phyloP scores from a whole-genome alignment of 306 rosid genomes.

The Begonia peltatifolia region DNA sequence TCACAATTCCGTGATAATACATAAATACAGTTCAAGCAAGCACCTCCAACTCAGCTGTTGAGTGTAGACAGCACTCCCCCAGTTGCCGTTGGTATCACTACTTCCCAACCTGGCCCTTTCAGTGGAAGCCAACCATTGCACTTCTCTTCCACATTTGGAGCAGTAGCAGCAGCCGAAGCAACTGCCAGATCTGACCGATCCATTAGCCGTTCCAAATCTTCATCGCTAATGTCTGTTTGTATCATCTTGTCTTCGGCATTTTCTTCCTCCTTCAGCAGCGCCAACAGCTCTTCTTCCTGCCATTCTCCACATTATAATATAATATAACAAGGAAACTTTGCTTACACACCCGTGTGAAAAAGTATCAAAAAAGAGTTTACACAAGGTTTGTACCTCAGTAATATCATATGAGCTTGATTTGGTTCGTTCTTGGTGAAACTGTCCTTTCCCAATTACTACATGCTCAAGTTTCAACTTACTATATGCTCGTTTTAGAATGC shows the following conservation, averaged over 20 bases:
- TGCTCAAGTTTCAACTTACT: constrained; percentile 97
- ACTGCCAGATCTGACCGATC: constrained; percentile 68
- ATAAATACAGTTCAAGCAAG: no score
- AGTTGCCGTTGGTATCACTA: constrained; percentile 56
- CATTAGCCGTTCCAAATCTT: constrained; percentile 56
- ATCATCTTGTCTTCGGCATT: constrained; percentile 70
- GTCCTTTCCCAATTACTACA: constrained; percentile 86
- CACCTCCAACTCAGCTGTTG: constrained; percentile 24
- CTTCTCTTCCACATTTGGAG: constrained; percentile 1
- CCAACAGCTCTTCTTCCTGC: constrained; percentile 39
- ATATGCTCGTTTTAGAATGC: constrained; percentile 84
- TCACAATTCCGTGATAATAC: neutral
- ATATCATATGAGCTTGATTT: constrained; percentile 16
- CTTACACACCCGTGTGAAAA: no score
- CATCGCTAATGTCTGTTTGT: constrained; percentile 54
- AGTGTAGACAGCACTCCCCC: constrained; percentile 89
- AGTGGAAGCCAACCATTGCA: constrained; percentile 15
- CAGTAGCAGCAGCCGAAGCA: constrained; percentile 1
- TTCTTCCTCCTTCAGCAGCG: constrained; percentile 61
- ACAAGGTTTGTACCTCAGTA: constrained; percentile 28
- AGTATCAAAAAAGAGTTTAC: neutral
- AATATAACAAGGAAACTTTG: no score
- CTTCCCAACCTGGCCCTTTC: constrained; percentile 99
- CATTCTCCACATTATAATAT: no score
- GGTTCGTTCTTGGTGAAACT: constrained; percentile 64